Base-by-base conservation (phyloP, 2,329 filamentous ascomycete species). In the Elsinoe necatrix region DNA sequence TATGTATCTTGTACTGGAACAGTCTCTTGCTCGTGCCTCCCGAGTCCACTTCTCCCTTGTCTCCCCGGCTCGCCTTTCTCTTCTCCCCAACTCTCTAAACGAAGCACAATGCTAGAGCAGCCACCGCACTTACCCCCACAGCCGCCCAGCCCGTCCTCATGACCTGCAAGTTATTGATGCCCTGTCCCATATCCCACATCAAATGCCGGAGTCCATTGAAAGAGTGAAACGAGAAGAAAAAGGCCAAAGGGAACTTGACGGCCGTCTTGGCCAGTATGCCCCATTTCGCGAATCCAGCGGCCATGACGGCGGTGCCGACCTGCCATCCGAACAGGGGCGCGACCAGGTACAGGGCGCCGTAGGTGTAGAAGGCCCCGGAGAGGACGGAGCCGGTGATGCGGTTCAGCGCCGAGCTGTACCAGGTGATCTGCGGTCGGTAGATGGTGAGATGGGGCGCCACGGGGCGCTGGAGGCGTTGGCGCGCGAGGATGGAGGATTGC, bases 371-470 rank as follows among this genome's bases (percentile, higher is more conserved):
- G 51, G 77, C 73, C 62, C 85, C 87, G 59, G 84, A 85, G 63
- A 95, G 79, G 59, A 79, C 72, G 68, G 79, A 74, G 66, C 89
- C 91, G n/a, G 89, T 92, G 75, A 95, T 83, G 67, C 91, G 89
- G 77, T 90, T 87, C 73, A 88, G 79, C 58, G 77, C 83, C 64
- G 83, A 84, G 64, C 80, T 79, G 72, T 88, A 85, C 85, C 85
- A 95, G 65, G 89, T 93, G 75, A 96, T 87, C 72, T 89, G 83
- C 59, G 86, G 81, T 71, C 83, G 80, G 83, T 96, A 96, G 80
- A 95, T 91, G 67, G 75, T 71, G 61, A 96, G 82, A 70, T 96
- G 90, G 56, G 91, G 91, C 45, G 89, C 80, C 65, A 95, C 79
- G 69, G 91, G 91, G 54, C 91, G 91, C 67, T 80, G 74, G 57